These are phyloP conservation scores for Aureobasidium lini DNA, from an alignment of 2,329 filamentous ascomycete species.

Conservation along the genomic window DNA sequence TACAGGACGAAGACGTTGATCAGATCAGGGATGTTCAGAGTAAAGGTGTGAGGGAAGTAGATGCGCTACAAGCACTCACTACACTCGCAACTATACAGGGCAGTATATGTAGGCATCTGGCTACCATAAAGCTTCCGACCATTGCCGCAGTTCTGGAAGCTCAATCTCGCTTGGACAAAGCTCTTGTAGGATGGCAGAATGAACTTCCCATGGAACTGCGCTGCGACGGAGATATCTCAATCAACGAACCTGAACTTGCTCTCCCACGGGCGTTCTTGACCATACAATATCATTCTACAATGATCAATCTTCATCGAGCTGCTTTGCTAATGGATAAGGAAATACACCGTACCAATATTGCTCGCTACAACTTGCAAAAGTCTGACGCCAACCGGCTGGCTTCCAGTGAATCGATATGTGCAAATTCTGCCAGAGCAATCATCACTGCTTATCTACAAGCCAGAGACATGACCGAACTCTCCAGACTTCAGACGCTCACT, in stretches of 20 bases:
- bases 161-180: neutral
- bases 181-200: neutral
- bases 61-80: neutral
- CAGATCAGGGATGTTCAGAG: neutral
- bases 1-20: constrained; percentile 4
- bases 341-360: constrained; percentile 2
- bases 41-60: neutral
- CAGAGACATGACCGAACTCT: neutral
- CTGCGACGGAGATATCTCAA: neutral
- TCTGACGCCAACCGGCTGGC: neutral
- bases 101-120: neutral
- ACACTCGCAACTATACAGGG: neutral
- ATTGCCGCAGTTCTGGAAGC: neutral
- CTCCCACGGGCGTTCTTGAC: neutral
- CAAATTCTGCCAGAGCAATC: constrained; percentile 1
- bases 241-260: constrained; percentile 14
- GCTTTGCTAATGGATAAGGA: constrained; percentile 8
- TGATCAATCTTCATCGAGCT: constrained; percentile 9
- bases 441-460: constrained; percentile 1
- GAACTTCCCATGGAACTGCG: neutral
- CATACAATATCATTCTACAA: neutral
- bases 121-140: neutral
- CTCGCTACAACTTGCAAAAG: neutral
- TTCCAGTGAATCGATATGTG: constrained; percentile 6
- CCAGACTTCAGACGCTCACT: neutral